phyloP scores from a whole-genome alignment of 192 early-diverging fungal genomes.

The Anaeromyces robustus region DNA sequence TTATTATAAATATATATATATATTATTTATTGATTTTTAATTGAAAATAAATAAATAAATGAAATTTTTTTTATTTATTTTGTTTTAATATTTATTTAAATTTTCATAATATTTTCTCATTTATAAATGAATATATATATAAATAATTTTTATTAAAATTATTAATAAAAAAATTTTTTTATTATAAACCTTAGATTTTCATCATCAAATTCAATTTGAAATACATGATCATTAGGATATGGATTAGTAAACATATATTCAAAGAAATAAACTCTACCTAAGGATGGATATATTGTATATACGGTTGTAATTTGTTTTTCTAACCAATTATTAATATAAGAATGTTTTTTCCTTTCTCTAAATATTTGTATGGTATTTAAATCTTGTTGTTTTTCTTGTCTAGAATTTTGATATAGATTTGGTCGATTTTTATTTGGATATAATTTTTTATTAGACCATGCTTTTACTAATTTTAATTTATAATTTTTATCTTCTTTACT shows the following conservation, averaged over 20 bases:
- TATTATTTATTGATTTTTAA: too few relatives aligned
- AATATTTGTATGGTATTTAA: conserved; percentile 2
- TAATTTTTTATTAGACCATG: not conserved
- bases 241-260: conserved; percentile 4
- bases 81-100: too few relatives aligned
- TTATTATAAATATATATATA: too few relatives aligned
- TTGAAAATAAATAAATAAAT: too few relatives aligned
- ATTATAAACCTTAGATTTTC: not conserved
- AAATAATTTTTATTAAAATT: too few relatives aligned
- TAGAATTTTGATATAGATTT: not conserved
- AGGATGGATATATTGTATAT: conserved; percentile 1
- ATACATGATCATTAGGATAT: conserved; percentile 4
- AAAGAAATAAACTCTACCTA: conserved; percentile 2
- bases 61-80: too few relatives aligned
- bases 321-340: not conserved
- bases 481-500: not conserved
- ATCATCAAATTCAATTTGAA: conserved; percentile 1
- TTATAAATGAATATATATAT: too few relatives aligned
- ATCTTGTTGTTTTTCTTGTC: conserved; percentile 4
- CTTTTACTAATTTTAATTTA: not conserved
- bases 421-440: not conserved
- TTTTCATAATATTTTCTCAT: too few relatives aligned
- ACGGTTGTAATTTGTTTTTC: conserved; percentile 3
- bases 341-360: conserved; percentile 1
- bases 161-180: not conserved